Evolutionary conservation across 78 protist genomes (phyloP), one percentile per base, ranked within the genome.

Genomic region (Dictyostelium citrinum): DNA sequence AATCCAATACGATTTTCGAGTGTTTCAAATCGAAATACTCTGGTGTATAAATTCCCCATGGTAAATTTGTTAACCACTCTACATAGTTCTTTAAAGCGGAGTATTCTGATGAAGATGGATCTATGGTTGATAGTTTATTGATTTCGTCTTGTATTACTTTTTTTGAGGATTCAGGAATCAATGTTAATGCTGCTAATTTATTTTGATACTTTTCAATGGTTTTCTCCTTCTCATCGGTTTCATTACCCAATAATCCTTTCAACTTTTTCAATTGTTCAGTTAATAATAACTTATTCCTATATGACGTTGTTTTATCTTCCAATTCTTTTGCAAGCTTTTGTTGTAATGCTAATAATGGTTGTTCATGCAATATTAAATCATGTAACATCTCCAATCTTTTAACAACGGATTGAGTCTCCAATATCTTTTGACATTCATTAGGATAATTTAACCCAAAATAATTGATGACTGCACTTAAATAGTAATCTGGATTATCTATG

Each of bases 31-130:
- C 93, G 35, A 88, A 88, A 68, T 16, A 88, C 41, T 88, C 93
- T 49, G 76, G 81, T 24, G 93, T 16, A 43, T 17, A 90, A 5
- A 84, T 9, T 3, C 98, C 97, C 98, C 98, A 98, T 8, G 99
- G 99, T 10, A 98, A 83, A 37, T 27, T 10, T 1, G 98, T 96
- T 43, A 98, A 83, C 99, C 99, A 98, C 77, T 98, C 99, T 70
- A 98, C 91, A 75, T 98, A 98, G 74, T 96, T 98, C 60, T 99
- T 95, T 31, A 97, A 83, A 10, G 91, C 61, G 60, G 71, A 76
- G 49, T 91, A 98, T 71, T 98, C 99, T 8, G 82, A 27, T 35
- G 93, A 78, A 1, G 81, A 67, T 29, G 93, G 85, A 5, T 88
- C 93, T 12, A 78, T 88, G 1, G 93, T 79, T 61, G 93, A 88